Percentiles rank a stretch among this genome's conserved stretches.
Evolutionary conservation across 352 stramenopile genomes (phyloP).

Genomic region (Pythium vanterpoolii): DNA sequence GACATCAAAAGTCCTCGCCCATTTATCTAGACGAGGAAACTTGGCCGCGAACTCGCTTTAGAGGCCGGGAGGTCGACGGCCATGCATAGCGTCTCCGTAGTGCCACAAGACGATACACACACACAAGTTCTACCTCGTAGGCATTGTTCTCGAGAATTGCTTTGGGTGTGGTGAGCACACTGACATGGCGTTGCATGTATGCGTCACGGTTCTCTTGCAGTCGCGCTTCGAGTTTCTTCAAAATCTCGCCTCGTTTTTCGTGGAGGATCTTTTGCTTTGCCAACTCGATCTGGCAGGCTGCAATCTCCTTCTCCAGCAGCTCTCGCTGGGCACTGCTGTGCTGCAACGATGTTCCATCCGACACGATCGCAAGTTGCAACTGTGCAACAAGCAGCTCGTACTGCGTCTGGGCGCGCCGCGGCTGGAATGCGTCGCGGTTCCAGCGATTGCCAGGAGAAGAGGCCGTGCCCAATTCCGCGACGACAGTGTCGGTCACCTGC

Average conservation of each 20-base stretch:
- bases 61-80: too few species aligned
- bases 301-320: neutral
- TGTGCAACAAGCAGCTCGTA: slow-evolving; percentile 1
- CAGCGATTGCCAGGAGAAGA: neutral
- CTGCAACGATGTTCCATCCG: neutral
- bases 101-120: too few species aligned
- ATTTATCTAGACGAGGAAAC: too few species aligned
- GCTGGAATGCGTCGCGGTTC: neutral
- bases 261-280: neutral
- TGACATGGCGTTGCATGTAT: neutral
- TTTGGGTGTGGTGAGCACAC: neutral
- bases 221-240: neutral
- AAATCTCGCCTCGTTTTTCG: neutral
- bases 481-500: slow-evolving; percentile 3
- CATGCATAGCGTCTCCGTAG: too few species aligned
- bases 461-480: neutral
- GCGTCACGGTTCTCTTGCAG: neutral
- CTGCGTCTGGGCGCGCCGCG: neutral
- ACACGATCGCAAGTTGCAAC: neutral
- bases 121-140: neutral
- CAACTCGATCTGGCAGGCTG: neutral
- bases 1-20: too few species aligned
- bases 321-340: neutral
- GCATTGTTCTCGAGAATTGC: neutral
- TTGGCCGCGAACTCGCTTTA: too few species aligned